Evolutionary conservation across 1,284 basidiomycete genomes (phyloP).

Genomic region (Phellinidium pouzarii): DNA sequence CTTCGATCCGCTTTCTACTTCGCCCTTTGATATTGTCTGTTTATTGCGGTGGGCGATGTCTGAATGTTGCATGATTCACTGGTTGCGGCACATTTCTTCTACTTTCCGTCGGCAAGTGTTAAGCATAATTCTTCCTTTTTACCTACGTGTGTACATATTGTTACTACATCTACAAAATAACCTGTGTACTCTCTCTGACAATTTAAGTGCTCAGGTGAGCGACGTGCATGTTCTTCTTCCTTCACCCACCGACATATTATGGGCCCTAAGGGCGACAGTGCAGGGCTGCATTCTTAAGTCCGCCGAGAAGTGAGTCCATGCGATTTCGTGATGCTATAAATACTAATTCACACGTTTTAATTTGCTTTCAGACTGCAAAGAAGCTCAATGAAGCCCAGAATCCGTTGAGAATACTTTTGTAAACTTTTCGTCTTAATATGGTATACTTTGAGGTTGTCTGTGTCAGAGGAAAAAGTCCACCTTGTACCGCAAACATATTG

Average conservation of each 20-base stretch:
- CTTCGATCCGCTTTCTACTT: not conserved
- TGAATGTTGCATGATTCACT: not conserved
- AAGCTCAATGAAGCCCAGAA: too few species aligned
- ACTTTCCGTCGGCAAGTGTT: not conserved
- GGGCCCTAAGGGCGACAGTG: not conserved
- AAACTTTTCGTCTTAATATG: too few species aligned
- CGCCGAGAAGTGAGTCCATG: not conserved
- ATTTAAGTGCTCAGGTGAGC: not conserved
- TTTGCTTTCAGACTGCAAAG: too few species aligned
- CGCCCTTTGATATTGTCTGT: not conserved
- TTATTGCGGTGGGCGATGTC: not conserved
- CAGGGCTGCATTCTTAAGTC: not conserved
- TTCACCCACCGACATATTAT: not conserved
- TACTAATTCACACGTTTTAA: not conserved
- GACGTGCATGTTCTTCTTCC: not conserved
- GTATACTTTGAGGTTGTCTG: too few species aligned
- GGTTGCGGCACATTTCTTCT: not conserved
- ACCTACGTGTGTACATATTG: slow-evolving; percentile 7
- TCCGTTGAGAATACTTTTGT: too few species aligned
- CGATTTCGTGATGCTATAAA: not conserved
- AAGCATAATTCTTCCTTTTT: not conserved
- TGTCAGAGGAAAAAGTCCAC: too few species aligned
- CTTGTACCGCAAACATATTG: too few species aligned
- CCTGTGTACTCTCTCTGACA: slow-evolving; percentile 2
- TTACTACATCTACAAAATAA: slow-evolving; percentile 7